phyloP scores from a whole-genome alignment of 176 grass and related monocot genomes.

The Aegilops tauschii region DNA sequence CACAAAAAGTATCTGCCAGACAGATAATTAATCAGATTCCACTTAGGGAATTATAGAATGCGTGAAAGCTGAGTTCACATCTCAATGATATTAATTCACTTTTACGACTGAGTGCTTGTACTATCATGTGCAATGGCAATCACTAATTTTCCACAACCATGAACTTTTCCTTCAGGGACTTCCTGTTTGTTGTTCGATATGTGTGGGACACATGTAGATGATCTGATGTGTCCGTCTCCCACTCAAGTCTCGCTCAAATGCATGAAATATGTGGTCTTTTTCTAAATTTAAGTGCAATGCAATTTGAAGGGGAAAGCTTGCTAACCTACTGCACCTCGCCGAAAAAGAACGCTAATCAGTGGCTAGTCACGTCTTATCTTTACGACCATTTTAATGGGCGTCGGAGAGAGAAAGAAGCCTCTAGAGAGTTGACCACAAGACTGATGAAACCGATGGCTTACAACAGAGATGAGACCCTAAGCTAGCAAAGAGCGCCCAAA shows the following conservation, averaged over 20 bases:
- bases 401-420: not conserved
- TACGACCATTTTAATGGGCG: not conserved
- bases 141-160: not conserved
- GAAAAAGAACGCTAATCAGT: not conserved
- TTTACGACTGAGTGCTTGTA: not conserved
- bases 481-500: not conserved
- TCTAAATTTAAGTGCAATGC: too few relatives aligned
- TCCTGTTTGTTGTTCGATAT: not conserved
- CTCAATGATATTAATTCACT: not conserved
- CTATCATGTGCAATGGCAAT: not conserved
- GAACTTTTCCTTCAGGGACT: not conserved
- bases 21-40: too few relatives aligned
- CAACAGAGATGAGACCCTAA: not conserved
- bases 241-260: not conserved
- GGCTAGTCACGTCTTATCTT: not conserved
- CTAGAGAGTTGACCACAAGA: not conserved
- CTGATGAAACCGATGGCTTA: not conserved
- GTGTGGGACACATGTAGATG: not conserved
- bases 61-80: not conserved
- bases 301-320: too few relatives aligned
- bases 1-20: too few relatives aligned
- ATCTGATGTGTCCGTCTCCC: not conserved
- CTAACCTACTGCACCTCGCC: too few relatives aligned
- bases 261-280: too few relatives aligned
- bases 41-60: too few relatives aligned